Evolutionary conservation across 345 rosid genomes (phyloP).

Genomic region (Pistacia integerrima): DNA sequence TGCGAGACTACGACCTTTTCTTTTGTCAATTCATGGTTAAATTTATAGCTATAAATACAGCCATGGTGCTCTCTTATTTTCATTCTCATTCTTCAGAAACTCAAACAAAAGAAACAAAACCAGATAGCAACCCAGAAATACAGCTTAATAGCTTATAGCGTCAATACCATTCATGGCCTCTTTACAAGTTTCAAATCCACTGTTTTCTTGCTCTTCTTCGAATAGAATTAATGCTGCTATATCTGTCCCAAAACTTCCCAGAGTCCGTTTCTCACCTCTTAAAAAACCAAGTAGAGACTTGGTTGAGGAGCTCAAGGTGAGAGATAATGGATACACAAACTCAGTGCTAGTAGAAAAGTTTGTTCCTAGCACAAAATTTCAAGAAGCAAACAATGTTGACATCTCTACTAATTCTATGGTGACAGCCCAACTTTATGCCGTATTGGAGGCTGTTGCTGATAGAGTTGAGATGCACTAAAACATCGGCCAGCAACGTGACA

Average conservation of each 20-base stretch:
- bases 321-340: constrained; percentile 5
- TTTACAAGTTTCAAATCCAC: constrained; percentile 37
- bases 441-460: constrained; percentile 59
- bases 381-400: constrained; percentile 1
- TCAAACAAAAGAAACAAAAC: background rate
- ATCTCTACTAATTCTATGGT: constrained; percentile 8
- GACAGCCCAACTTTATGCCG: constrained; percentile 39
- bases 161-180: constrained; percentile 40
- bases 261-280: constrained; percentile 34
- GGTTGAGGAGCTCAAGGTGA: constrained; percentile 6
- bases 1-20: background rate
- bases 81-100: background rate
- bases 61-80: background rate
- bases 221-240: constrained; percentile 40
- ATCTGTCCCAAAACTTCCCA: constrained; percentile 48
- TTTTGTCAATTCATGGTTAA: background rate
- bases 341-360: constrained; percentile 7
- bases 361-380: background rate
- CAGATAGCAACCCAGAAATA: background rate
- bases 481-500: constrained; percentile 61
- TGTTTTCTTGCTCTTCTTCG: constrained; percentile 29
- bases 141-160: background rate
- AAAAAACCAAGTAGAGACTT: constrained; percentile 21
- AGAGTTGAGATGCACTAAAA: constrained; percentile 75
- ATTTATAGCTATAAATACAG: background rate